Evolutionary conservation across 306 rosid species (phyloP).

Genomic region (Calophaca sinica): DNA sequence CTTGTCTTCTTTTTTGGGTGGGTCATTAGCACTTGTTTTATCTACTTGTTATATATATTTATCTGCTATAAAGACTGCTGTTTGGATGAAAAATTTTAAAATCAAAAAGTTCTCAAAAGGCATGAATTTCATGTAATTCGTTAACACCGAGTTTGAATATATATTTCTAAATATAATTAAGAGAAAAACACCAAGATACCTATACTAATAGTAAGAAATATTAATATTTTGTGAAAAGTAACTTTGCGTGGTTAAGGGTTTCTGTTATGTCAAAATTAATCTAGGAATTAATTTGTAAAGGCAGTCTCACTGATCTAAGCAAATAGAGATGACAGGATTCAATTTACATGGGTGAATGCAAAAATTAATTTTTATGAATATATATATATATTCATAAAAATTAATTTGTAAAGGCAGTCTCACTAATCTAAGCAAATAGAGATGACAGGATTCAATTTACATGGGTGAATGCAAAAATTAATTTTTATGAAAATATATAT

Average conservation of each 20-base stretch:
- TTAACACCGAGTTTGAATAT: neutral
- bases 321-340: too few relatives aligned
- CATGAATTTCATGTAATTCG: neutral
- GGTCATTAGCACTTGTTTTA: slow-evolving; percentile 38
- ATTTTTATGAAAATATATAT: too few relatives aligned
- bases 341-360: too few relatives aligned
- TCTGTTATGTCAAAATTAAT: too few relatives aligned
- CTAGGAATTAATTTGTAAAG: too few relatives aligned
- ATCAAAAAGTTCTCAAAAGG: neutral
- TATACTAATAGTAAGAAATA: neutral
- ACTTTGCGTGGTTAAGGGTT: neutral
- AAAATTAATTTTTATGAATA: too few relatives aligned
- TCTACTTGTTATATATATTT: neutral
- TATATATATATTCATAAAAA: too few relatives aligned
- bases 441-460: too few relatives aligned
- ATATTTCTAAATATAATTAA: neutral
- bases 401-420: too few relatives aligned
- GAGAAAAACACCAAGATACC: neutral
- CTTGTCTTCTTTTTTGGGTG: slow-evolving; percentile 32
- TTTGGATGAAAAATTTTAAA: slow-evolving; percentile 17
- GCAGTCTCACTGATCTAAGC: too few relatives aligned
- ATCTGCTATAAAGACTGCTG: slow-evolving; percentile 22
- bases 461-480: too few relatives aligned
- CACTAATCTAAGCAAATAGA: too few relatives aligned
- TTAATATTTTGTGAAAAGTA: neutral